A percentile compares a stretch with the other conserved stretches of the same genome.
These are phyloP conservation scores for Diaporthe longicolla DNA, from an alignment of 2,329 filamentous ascomycete species.

Conservation along the genomic window DNA sequence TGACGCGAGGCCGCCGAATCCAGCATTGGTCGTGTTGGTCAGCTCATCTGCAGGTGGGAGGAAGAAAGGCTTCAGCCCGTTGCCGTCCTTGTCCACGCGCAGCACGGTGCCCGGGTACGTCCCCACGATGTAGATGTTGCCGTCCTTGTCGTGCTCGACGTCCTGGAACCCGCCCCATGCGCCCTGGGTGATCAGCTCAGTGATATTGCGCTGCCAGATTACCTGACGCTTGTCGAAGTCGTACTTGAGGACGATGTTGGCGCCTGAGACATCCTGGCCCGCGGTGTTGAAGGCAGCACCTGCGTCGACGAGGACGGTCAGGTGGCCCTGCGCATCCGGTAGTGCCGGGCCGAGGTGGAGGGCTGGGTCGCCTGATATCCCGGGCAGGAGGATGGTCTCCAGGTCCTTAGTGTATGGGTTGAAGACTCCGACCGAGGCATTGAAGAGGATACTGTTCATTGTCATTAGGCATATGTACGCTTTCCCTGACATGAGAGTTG, in stretches of 20 bases:
- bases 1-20: conserved; percentile 50
- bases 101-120: conserved; percentile 55
- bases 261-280: conserved; percentile 53
- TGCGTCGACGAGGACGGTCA: conserved; percentile 54
- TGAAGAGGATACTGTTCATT: conserved; percentile 49
- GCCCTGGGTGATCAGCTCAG: conserved; percentile 46
- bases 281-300: conserved; percentile 53
- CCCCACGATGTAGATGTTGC: conserved; percentile 56
- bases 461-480: not conserved
- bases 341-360: conserved; percentile 54
- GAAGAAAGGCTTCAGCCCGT: conserved; percentile 51
- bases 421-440: conserved; percentile 52
- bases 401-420: conserved; percentile 51
- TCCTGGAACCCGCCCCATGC: conserved; percentile 57
- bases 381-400: conserved; percentile 47
- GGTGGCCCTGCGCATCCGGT: conserved; percentile 50
- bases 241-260: conserved; percentile 55
- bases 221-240: conserved; percentile 46
- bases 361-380: conserved; percentile 49
- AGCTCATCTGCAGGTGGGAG: conserved; percentile 46
- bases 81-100: conserved; percentile 51
- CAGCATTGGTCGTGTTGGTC: conserved; percentile 46
- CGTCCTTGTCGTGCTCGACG: conserved; percentile 53
- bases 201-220: conserved; percentile 54
- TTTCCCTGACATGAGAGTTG: too few species aligned